Percentiles rank a stretch among this genome's conserved stretches.
Evolutionary conservation across 495 filamentous ascomycete species (phyloP).

Genomic region (Arthonia radiata): DNA sequence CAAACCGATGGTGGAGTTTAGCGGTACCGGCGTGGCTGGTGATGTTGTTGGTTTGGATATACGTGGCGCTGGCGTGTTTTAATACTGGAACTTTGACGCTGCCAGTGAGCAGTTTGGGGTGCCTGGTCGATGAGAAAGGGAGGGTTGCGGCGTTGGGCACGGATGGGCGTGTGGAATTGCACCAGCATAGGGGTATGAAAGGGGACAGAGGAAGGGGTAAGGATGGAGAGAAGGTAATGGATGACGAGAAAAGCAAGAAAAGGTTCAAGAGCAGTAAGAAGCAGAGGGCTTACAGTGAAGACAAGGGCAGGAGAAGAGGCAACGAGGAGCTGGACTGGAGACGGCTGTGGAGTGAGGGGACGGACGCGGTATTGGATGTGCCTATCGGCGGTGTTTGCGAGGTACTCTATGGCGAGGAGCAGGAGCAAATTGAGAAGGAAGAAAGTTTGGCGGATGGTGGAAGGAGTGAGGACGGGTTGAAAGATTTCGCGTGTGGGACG

Average conservation of each 20-base stretch:
- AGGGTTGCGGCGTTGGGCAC: conserved; percentile 51
- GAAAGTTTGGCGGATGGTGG: too few relatives aligned
- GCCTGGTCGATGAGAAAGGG: conserved; percentile 75
- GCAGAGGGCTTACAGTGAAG: background rate
- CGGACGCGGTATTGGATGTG: conserved; percentile 94
- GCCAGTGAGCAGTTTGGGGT: conserved; percentile 57
- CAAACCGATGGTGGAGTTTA: conserved; percentile 89
- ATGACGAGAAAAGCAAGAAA: conserved; percentile 9
- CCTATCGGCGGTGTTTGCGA: conserved; percentile 94
- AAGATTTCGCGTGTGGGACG: too few relatives aligned
- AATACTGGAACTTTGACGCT: conserved; percentile 76
- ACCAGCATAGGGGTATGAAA: conserved; percentile 4
- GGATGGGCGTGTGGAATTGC: conserved; percentile 4
- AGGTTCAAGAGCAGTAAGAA: conserved; percentile 7
- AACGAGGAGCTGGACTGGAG: conserved; percentile 38
- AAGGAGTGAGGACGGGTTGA: too few relatives aligned
- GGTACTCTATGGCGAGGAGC: conserved; percentile 47
- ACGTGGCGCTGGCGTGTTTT: conserved; percentile 74
- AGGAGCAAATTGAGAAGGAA: too few relatives aligned
- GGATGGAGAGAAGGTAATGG: conserved; percentile 8
- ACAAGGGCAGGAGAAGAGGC: conserved; percentile 2
- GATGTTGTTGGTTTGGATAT: conserved; percentile 74
- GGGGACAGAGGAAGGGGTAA: conserved; percentile 4
- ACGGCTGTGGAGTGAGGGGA: conserved; percentile 67
- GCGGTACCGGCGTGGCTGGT: conserved; percentile 79